phyloP scores from a whole-genome alignment of 176 grass and related monocot genomes.

The Poa pratensis region DNA sequence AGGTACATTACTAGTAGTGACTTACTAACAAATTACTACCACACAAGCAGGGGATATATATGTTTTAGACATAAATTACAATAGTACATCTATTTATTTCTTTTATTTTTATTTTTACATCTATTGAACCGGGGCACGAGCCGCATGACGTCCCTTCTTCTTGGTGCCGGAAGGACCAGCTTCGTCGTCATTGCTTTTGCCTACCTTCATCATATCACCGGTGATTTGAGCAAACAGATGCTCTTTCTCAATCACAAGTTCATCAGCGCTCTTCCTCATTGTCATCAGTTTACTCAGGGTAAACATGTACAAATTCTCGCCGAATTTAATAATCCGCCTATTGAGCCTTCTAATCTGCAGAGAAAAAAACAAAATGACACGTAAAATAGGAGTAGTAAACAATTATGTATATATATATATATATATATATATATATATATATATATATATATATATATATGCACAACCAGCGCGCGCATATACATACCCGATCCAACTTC shows the following conservation, averaged over 20 bases:
- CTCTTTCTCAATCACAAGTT: neutral
- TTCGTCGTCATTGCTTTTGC: neutral
- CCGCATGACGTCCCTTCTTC: neutral
- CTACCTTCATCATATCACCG: neutral
- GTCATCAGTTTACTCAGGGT: neutral
- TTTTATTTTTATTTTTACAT: too few relatives aligned
- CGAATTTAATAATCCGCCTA: neutral
- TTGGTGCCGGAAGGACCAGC: neutral
- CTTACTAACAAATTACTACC: neutral
- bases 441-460: too few relatives aligned
- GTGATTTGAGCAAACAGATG: neutral
- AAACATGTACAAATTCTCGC: neutral
- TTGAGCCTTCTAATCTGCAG: constrained; percentile 1
- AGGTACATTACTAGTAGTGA: neutral
- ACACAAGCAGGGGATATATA: neutral
- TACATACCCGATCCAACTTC: constrained; percentile 11
- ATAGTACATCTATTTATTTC: too few relatives aligned
- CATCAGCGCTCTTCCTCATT: neutral
- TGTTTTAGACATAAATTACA: neutral
- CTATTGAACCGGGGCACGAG: neutral
- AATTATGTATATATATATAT: neutral
- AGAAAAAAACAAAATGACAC: neutral
- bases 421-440: too few relatives aligned
- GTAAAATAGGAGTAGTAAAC: neutral
- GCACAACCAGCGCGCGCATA: too few relatives aligned